Evolutionary conservation across 2,329 filamentous ascomycete species (phyloP), one percentile per base, ranked within the genome.

Genomic region (Allantophomopsis lycopodina): DNA sequence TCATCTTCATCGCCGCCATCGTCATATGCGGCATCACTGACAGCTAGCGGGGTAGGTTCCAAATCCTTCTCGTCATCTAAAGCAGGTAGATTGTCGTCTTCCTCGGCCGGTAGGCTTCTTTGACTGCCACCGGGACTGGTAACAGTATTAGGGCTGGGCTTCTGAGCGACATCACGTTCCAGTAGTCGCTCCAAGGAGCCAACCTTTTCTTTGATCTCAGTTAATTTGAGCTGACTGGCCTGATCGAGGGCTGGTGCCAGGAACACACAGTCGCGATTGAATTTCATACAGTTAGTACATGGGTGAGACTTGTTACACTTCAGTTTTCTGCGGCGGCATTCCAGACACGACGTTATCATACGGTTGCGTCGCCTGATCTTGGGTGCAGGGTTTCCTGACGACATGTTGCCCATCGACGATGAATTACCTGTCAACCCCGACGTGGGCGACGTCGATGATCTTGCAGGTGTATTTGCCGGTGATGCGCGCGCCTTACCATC

Each of bases 151-250:
- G 43, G 21, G 44, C 33, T 50, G 13, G 43, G 18, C n/a, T 60
- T 64, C 40, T 68, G 67, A 13, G 73, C 75, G 21, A 82, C 71
- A 54, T 83, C 78, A 34, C 76, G 64, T 56, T 85, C 82, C 5
- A 86, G 64, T 40, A 77, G 72, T 39, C 75, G 67, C 59, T 86
- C 82, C 14, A 86, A 60, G 7, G 72, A 74, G 18, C 79, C 80
- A 58, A 86, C 82, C 57, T 80, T 79, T 56, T 87, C 82, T 60
- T 87, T 87, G 55, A 87, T 79, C 51, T 85, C 78, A 4, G 78
- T 80, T 40, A 87, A 65, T 49, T 77, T 78, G 48, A 78, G 66
- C 56, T 83, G 79, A 39, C 75, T 75, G 7, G 73, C 73, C 44
- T 79, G 69, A 55, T 86, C 81, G n/a, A 83, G 63, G 16, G 54